Evolutionary conservation across 805 yeast species (phyloP), one percentile per base, ranked within the genome.

Genomic region (Naumovozyma dairenensis): DNA sequence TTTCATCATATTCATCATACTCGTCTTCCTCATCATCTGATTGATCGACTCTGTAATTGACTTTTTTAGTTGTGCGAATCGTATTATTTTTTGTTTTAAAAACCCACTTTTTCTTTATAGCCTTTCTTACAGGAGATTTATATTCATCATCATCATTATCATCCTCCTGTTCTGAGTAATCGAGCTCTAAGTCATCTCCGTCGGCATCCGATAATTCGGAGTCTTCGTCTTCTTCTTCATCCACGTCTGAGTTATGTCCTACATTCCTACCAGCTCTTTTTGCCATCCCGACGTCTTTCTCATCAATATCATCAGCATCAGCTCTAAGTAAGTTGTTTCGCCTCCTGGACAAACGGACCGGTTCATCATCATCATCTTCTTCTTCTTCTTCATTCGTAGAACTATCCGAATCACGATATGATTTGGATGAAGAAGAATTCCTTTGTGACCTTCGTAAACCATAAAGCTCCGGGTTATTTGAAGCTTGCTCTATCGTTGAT

Each of bases 381-480:
- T 54, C 59, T 16, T 59, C 62, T 16, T 52, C 55, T 15, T 50
- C 56, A 13, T 48, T 53, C 6, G 45, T 48, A 21, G 39, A 37
- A 26, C 48, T 49, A 14, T 48, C 53, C 9, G 41, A 39, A 33
- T 41, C 36, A 46, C 42, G 31, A 37, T 39, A 31, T 38, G 45
- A 36, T 21, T 48, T 58, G 14, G 63, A 62, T 27, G 47, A 49
- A 4, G 59, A 45, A 39, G 76, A 65, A 8, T 78, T 73, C 48
- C 92, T 66, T 26, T 76, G 75, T 4, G 87, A 78, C 44, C 93
- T 68, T 58, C 94, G 72, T 34, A 82, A 64, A 2, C 94, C 94
- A 46, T 82, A 82, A 12, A 82, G 65, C 51, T 80, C 93, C 1
- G 94, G 93, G 53, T 81, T 77, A 32, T 64, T 69, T 34, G 71